Percentiles rank a stretch among this genome's conserved stretches.
These are phyloP conservation scores for Kodamaea plutei DNA, from an alignment of 1,139 yeast genomes.

Conservation along the genomic window DNA sequence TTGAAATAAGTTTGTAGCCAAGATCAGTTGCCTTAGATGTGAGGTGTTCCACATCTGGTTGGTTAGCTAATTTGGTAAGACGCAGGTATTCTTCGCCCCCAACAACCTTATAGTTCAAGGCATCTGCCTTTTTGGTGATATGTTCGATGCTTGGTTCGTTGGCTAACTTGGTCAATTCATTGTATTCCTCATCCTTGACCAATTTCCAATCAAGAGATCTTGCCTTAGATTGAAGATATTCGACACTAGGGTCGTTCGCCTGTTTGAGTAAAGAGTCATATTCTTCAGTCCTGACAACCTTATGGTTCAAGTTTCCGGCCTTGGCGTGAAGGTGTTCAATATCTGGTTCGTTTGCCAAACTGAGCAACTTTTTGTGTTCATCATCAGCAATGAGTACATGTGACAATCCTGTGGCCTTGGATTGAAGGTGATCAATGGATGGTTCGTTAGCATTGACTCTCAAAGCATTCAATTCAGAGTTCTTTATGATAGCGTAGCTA, in stretches of 20 bases:
- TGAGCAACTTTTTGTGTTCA: constrained; percentile 11
- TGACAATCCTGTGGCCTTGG: constrained; percentile 4
- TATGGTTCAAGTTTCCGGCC: constrained; percentile 14
- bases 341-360: constrained; percentile 23
- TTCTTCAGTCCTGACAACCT: constrained; percentile 14
- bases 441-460: constrained; percentile 17
- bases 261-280: constrained; percentile 12
- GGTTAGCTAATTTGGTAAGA: constrained; percentile 10
- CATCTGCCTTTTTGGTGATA: constrained; percentile 10
- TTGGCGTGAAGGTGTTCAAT: constrained; percentile 20
- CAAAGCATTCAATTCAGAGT: constrained; percentile 7
- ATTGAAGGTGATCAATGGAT: constrained; percentile 16
- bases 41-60: constrained; percentile 11
- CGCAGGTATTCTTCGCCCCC: constrained; percentile 11
- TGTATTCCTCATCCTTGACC: constrained; percentile 14
- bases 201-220: constrained; percentile 12
- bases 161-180: constrained; percentile 10
- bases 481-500: constrained; percentile 16
- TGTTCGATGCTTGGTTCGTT: constrained; percentile 14
- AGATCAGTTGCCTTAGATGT: constrained; percentile 5
- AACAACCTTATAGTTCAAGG: constrained; percentile 5
- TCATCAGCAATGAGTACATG: constrained; percentile 6
- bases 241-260: constrained; percentile 19
- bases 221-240: constrained; percentile 19
- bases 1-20: constrained; percentile 13